Evolutionary conservation across 257 asterid genomes (phyloP), one percentile per base, ranked within the genome.

Genomic region (Scutellaria barbata): DNA sequence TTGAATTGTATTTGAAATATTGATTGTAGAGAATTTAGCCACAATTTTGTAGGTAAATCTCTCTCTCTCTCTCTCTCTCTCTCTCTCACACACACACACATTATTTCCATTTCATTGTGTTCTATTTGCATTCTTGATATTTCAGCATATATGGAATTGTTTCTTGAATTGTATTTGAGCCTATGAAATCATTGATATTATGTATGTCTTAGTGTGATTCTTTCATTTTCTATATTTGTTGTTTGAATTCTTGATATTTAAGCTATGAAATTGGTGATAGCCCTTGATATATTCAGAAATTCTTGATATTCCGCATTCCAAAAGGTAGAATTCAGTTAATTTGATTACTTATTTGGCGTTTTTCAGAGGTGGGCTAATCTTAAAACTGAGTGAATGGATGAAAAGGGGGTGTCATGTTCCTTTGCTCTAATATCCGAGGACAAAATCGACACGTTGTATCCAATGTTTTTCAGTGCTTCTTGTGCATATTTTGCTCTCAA

Each of bases 401-500:
- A 76, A 42, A 82, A 84, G 76, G 85, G 77, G 72, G 85, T 82
- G 55, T 66, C 84, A 14, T 80, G 70, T 67, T 78, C 87, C 37
- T 69, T 61, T 54, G 20, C 68, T 73, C 72, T 64, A 47, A 20
- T 66, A 66, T 79, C 82, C n/a, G 81, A 82, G 54, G 86, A 79
- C 40, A 79, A 76, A 30, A 66, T 54, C 3, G 92, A 85, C n/a
- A 77, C 83, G 65, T 81, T 85, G 47, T 85, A 72, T 55, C 87
- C 95, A 0, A 82, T 85, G 86, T 81, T 85, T 50, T 92, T 88
- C 58, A 88, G 96, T 40, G 86, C 86, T 80, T 92, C 96, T 69
- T 89, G 96, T 74, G 95, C 96, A 18, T 81, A 86, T 60, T 84
- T 74, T 20, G 96, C 96, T 7, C 88, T 88, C 4, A 78, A 74